These are phyloP conservation scores for Petunia secreta DNA, from an alignment of 257 asterid genomes.

Conservation along the genomic window DNA sequence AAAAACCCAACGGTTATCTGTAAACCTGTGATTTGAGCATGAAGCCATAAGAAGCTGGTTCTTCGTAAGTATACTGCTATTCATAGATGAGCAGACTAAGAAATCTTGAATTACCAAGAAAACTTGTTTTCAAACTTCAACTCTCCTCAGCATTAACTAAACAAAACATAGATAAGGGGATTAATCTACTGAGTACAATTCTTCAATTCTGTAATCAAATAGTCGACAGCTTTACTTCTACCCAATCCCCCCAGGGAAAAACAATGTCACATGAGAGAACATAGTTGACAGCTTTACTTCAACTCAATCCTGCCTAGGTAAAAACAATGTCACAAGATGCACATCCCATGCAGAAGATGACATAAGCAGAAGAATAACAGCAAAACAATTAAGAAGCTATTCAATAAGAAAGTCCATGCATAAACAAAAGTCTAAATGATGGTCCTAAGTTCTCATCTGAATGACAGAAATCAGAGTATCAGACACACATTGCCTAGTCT, in stretches of 20 bases:
- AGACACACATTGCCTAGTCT: background rate
- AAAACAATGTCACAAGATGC: background rate
- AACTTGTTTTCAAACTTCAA: background rate
- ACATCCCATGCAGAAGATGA: background rate
- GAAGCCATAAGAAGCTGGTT: conserved; percentile 12
- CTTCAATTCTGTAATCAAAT: background rate
- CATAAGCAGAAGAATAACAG: background rate
- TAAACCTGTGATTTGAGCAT: background rate
- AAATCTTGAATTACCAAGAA: background rate
- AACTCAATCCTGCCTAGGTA: background rate
- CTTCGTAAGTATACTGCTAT: conserved; percentile 14
- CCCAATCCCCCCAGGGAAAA: background rate
- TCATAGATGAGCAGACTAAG: conserved; percentile 1
- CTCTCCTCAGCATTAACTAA: background rate
- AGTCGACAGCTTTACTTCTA: background rate
- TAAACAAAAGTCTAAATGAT: background rate
- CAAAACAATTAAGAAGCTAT: background rate
- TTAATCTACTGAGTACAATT: background rate
- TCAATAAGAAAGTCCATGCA: background rate
- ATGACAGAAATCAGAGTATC: background rate
- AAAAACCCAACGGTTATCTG: background rate
- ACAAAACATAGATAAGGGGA: background rate
- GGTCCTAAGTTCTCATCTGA: background rate
- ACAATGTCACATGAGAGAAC: background rate
- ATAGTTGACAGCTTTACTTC: background rate